Conservation (phyloP, 2,329 filamentous ascomycete genomes). For the Sarocladium oryzae region DNA sequence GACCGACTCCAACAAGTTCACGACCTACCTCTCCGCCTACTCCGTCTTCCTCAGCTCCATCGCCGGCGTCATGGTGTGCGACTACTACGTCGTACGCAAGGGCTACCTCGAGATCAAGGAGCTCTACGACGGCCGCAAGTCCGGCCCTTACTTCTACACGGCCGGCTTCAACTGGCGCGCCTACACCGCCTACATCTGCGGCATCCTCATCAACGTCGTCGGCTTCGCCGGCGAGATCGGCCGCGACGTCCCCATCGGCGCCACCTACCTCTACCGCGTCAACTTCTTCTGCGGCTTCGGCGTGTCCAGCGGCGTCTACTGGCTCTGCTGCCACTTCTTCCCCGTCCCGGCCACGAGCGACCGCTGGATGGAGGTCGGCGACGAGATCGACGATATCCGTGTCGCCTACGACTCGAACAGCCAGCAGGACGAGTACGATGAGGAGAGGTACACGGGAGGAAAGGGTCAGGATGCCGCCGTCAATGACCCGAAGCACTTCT, state of each 20-base stretch:
- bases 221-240: slow-evolving; percentile 83
- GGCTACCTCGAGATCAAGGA: slow-evolving; percentile 75
- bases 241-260: slow-evolving; percentile 62
- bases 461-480: neutral
- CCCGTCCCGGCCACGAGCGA: slow-evolving; percentile 71
- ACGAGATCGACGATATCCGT: slow-evolving; percentile 49
- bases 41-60: slow-evolving; percentile 92
- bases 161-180: slow-evolving; percentile 76
- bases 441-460: slow-evolving; percentile 20
- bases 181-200: slow-evolving; percentile 74
- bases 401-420: slow-evolving; percentile 38
- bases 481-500: slow-evolving; percentile 10
- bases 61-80: slow-evolving; percentile 80
- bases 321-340: slow-evolving; percentile 57
- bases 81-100: slow-evolving; percentile 81
- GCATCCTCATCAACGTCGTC: slow-evolving; percentile 85
- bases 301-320: slow-evolving; percentile 63
- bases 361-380: slow-evolving; percentile 70
- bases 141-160: slow-evolving; percentile 66
- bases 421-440: slow-evolving; percentile 28
- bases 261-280: slow-evolving; percentile 80
- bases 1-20: slow-evolving; percentile 71
- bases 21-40: slow-evolving; percentile 85
- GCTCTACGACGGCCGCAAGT: slow-evolving; percentile 65
- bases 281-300: slow-evolving; percentile 87